Evolutionary conservation across 768 basidiomycete species (phyloP).

Genomic region (Rhodotorula graminis): DNA sequence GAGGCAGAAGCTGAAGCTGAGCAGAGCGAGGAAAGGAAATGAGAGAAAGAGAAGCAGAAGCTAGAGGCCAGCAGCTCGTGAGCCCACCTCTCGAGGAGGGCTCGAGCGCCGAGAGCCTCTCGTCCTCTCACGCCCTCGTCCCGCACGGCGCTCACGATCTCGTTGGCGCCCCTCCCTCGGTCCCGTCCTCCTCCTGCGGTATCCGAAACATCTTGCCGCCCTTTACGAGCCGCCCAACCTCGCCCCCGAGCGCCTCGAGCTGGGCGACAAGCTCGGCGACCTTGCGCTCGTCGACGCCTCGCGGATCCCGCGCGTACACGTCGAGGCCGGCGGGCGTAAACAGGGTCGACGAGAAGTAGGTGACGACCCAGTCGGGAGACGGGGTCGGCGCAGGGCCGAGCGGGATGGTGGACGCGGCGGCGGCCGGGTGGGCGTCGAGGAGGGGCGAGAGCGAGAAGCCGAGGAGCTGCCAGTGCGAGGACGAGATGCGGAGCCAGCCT

Average conservation of each 20-base stretch:
- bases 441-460: slow-evolving; percentile 42
- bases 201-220: slow-evolving; percentile 21
- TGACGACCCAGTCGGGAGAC: slow-evolving; percentile 42
- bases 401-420: no score
- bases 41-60: no score
- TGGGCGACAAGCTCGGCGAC: slow-evolving; percentile 34
- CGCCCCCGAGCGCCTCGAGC: slow-evolving; percentile 39
- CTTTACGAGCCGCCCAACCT: slow-evolving; percentile 38
- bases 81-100: no score
- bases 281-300: slow-evolving; percentile 24
- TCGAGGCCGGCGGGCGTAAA: slow-evolving; percentile 53
- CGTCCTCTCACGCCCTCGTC: no score
- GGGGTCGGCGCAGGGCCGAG: background rate
- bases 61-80: no score
- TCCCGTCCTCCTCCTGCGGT: background rate
- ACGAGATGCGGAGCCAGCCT: slow-evolving; percentile 47
- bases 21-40: no score
- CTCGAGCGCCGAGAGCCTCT: no score
- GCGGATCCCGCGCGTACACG: slow-evolving; percentile 45
- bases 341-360: slow-evolving; percentile 51
- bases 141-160: background rate
- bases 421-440: background rate
- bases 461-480: slow-evolving; percentile 51
- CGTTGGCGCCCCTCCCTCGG: background rate
- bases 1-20: no score